A percentile compares a stretch with the other conserved stretches of the same genome.
Conservation (phyloP, 192 early-diverging fungal genomes). For the Dissophora ornata region DNA sequence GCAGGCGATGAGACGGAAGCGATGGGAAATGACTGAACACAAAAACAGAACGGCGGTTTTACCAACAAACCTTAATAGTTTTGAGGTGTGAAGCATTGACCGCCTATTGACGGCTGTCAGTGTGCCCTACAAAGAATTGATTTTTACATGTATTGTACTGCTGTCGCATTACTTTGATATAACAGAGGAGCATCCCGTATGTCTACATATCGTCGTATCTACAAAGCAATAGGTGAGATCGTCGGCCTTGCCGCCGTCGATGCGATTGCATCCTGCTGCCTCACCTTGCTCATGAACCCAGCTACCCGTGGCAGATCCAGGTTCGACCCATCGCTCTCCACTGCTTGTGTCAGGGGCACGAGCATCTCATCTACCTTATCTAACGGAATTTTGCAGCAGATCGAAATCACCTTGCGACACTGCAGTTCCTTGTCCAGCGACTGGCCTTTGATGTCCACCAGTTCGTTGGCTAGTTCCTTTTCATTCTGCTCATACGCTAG, state of each 20-base stretch:
- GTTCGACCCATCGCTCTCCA: slow-evolving; percentile 76
- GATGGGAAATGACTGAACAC: too few species aligned
- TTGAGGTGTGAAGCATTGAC: too few species aligned
- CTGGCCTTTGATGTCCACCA: slow-evolving; percentile 63
- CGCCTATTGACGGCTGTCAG: too few species aligned
- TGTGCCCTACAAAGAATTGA: too few species aligned
- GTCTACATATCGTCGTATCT: too few species aligned
- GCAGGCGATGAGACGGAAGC: too few species aligned
- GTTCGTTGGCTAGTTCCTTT: slow-evolving; percentile 63
- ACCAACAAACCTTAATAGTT: too few species aligned
- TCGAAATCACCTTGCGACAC: slow-evolving; percentile 87
- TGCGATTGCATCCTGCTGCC: slow-evolving; percentile 45
- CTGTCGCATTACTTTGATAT: too few species aligned
- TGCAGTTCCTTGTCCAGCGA: slow-evolving; percentile 77
- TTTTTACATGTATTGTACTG: too few species aligned
- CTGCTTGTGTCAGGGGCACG: slow-evolving; percentile 77
- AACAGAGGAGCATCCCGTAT: too few species aligned
- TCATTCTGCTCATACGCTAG: slow-evolving; percentile 53
- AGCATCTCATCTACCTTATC: slow-evolving; percentile 86
- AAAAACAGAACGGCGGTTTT: too few species aligned
- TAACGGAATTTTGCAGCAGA: slow-evolving; percentile 83
- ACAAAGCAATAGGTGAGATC: too few species aligned
- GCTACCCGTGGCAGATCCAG: slow-evolving; percentile 59
- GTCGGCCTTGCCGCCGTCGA: not conserved
- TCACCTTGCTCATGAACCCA: slow-evolving; percentile 61